phyloP scores from a whole-genome alignment of 495 filamentous ascomycete genomes.

The Symbiotaphrina buchneri region DNA sequence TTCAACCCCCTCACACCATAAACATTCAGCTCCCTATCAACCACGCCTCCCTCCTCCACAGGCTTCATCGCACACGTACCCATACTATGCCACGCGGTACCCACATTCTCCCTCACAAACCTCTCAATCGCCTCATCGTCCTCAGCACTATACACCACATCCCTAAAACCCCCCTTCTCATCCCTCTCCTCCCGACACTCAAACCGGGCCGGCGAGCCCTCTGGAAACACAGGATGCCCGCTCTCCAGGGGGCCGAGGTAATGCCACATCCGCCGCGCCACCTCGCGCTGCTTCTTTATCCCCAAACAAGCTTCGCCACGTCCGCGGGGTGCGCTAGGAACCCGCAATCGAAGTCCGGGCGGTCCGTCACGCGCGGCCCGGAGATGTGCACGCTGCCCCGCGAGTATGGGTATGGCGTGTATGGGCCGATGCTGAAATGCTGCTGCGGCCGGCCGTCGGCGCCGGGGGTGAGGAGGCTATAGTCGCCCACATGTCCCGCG shows the following conservation, averaged over 20 bases:
- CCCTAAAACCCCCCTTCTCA: not conserved
- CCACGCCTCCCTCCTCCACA: not conserved
- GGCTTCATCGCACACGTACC: slow-evolving; percentile 2
- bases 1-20: slow-evolving; percentile 1
- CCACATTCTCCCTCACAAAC: not conserved
- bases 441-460: too few relatives aligned
- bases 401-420: slow-evolving; percentile 3
- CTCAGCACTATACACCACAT: not conserved
- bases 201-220: not conserved
- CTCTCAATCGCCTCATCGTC: slow-evolving; percentile 1
- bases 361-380: not conserved
- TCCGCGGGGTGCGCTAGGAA: not conserved
- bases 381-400: slow-evolving; percentile 1
- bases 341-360: slow-evolving; percentile 1
- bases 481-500: not conserved
- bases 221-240: not conserved
- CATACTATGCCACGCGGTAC: not conserved
- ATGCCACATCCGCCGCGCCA: slow-evolving; percentile 1
- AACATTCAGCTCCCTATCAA: not conserved
- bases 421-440: not conserved
- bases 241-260: not conserved
- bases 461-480: not conserved
- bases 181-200: not conserved
- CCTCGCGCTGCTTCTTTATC: slow-evolving; percentile 1
- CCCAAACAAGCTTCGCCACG: not conserved